phyloP scores from a whole-genome alignment of 1,139 yeast genomes.

The Debaryomyces udenii region DNA sequence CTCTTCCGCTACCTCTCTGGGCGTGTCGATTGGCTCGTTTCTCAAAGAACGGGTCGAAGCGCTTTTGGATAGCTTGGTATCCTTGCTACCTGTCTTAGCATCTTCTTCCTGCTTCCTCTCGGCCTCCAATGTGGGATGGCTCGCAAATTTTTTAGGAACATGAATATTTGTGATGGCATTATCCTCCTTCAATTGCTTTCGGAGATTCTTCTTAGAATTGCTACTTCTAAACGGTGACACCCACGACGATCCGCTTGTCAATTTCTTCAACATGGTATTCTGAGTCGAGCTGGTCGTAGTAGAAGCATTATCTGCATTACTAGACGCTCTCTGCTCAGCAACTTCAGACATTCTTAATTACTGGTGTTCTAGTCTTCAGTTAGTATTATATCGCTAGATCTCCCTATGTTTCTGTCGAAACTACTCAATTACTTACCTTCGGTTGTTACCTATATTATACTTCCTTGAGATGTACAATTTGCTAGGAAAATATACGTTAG shows the following conservation, averaged over 20 bases:
- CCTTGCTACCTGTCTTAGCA: slow-evolving; percentile 10
- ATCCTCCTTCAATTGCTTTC: slow-evolving; percentile 38
- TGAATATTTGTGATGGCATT: slow-evolving; percentile 38
- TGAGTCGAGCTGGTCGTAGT: slow-evolving; percentile 11
- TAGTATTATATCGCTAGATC: not conserved
- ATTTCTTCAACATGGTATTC: slow-evolving; percentile 37
- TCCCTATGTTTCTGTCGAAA: not conserved
- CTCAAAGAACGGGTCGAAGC: slow-evolving; percentile 15
- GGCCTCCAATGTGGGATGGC: slow-evolving; percentile 47
- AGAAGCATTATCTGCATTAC: slow-evolving; percentile 12
- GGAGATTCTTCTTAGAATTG: slow-evolving; percentile 30
- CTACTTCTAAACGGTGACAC: slow-evolving; percentile 53
- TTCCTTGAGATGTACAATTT: slow-evolving; percentile 2
- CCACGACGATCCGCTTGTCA: slow-evolving; percentile 47
- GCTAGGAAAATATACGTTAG: slow-evolving; percentile 3
- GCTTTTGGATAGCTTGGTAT: slow-evolving; percentile 6
- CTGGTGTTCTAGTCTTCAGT: not conserved
- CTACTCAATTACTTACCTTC: slow-evolving; percentile 1
- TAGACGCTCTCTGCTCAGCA: slow-evolving; percentile 18
- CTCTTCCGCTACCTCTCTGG: slow-evolving; percentile 14
- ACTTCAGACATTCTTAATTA: slow-evolving; percentile 26
- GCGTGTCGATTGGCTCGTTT: slow-evolving; percentile 17
- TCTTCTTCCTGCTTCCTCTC: slow-evolving; percentile 23
- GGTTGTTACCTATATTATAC: slow-evolving; percentile 2
- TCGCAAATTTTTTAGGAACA: slow-evolving; percentile 47